Conservation (phyloP, 1,284 basidiomycete genomes). For the Rhodofomes roseus region DNA sequence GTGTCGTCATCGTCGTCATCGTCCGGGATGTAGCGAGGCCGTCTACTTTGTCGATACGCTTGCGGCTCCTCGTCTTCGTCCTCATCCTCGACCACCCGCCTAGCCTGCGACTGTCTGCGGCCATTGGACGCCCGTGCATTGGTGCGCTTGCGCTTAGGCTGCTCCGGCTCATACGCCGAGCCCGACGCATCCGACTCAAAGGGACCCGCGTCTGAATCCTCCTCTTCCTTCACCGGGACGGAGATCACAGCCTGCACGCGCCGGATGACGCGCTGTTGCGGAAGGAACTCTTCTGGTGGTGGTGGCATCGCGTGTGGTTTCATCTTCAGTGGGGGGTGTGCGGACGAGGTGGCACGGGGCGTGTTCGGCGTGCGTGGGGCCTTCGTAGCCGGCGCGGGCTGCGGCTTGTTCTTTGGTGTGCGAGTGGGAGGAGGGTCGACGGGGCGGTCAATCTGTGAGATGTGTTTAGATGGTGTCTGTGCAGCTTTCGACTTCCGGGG, state of each 20-base stretch:
- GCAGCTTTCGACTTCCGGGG: neutral
- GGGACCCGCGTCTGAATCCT: slow-evolving; percentile 20
- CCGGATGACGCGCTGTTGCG: slow-evolving; percentile 31
- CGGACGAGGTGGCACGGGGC: slow-evolving; percentile 4
- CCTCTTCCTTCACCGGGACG: slow-evolving; percentile 42
- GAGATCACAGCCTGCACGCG: slow-evolving; percentile 42
- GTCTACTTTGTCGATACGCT: neutral
- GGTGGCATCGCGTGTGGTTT: neutral
- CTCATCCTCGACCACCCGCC: slow-evolving; percentile 18
- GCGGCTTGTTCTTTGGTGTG: neutral
- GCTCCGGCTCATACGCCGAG: slow-evolving; percentile 18
- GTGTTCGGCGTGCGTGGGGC: slow-evolving; percentile 5
- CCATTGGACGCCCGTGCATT: slow-evolving; percentile 7
- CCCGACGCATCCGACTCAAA: slow-evolving; percentile 16
- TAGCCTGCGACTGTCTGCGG: slow-evolving; percentile 3
- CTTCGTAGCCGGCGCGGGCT: neutral
- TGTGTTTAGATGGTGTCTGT: neutral
- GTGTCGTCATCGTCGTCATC: slow-evolving; percentile 16
- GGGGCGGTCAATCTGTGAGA: neutral
- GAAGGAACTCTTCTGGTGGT: neutral
- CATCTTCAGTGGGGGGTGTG: slow-evolving; percentile 5
- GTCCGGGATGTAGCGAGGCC: slow-evolving; percentile 7
- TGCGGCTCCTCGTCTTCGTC: slow-evolving; percentile 10
- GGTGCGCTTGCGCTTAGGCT: neutral
- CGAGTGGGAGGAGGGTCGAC: slow-evolving; percentile 1